Evolutionary conservation across 1,284 basidiomycete genomes (phyloP), one percentile per base, ranked within the genome.

Genomic region (Termitomyces sp.): DNA sequence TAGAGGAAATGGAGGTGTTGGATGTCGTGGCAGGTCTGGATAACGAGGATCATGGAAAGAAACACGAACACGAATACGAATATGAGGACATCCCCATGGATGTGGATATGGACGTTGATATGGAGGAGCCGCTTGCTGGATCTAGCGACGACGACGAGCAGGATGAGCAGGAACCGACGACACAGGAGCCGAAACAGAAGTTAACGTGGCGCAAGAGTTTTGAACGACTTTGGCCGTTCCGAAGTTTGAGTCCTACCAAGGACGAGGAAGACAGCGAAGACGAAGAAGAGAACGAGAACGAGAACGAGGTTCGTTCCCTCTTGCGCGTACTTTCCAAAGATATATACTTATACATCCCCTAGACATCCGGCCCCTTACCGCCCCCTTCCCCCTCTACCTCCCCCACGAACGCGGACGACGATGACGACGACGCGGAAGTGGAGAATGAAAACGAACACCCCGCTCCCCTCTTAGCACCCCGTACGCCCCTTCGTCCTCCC

Each of bases 1-100:
- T 77, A 51, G 72, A 73, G 38, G 71, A 75, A 38, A 70, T 74
- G 49, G 74, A 74, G 12, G 60, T 73, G n/a, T 68, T 69, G 36
- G 67, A 67, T 26, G 67, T 68, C 48, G 71, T 70, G 40, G 67
- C 66, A 9, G 61, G 58, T n/a, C 43, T 56, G 21, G 52, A 50
- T 8, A 64, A 65, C 10, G 61, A 59, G n/a, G 63, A 64, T 28
- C 58, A 57, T 43, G 56, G 47, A 0, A 62, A 60, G 12, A 2
- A n/a, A 26, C 15, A 6, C 3, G 24, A 36, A 36, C 2, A 36
- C 9, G 21, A 26, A 17, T 9, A 12, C 2, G 67, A 67, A n/a
- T 66, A 64, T 9, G 62, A 68, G 34, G 69, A 69, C 9, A 54
- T 7, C 34, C 34, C 59, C 8, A 50, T 61, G 43, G 58, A 60